Conservation (phyloP, 768 basidiomycete species). For the Fistulinella prunicolor region DNA sequence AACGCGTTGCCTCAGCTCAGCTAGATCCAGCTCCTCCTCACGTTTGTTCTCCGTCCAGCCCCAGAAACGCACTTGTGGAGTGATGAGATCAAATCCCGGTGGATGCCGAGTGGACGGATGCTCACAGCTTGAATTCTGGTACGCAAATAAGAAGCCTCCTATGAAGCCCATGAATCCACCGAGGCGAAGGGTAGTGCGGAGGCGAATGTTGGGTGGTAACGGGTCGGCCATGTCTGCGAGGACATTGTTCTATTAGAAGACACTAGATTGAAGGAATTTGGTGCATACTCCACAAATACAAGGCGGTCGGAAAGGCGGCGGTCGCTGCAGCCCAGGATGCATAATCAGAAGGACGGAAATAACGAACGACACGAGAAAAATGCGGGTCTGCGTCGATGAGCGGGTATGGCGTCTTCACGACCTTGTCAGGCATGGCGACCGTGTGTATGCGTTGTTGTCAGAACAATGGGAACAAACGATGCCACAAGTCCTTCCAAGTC, state of each 20-base stretch:
- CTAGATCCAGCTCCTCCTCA: slow-evolving; percentile 74
- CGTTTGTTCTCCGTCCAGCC: slow-evolving; percentile 88
- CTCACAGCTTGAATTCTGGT: slow-evolving; percentile 87
- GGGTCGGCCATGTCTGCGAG: slow-evolving; percentile 46
- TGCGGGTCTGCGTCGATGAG: slow-evolving; percentile 95
- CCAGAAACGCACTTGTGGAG: slow-evolving; percentile 77
- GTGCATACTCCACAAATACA: slow-evolving; percentile 77
- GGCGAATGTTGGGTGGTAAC: slow-evolving; percentile 32
- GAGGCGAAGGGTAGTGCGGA: slow-evolving; percentile 44
- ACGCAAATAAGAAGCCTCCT: slow-evolving; percentile 91
- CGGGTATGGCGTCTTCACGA: slow-evolving; percentile 69
- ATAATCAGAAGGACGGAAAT: slow-evolving; percentile 88
- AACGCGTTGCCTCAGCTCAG: slow-evolving; percentile 74
- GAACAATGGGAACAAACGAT: slow-evolving; percentile 5
- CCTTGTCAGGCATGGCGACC: slow-evolving; percentile 43
- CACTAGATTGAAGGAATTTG: slow-evolving; percentile 2
- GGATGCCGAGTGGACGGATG: slow-evolving; percentile 1
- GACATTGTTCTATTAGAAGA: slow-evolving; percentile 9
- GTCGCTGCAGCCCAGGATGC: slow-evolving; percentile 79
- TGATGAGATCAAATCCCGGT: slow-evolving; percentile 14
- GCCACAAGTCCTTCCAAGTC: slow-evolving; percentile 13
- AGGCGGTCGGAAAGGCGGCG: slow-evolving; percentile 73
- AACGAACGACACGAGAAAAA: slow-evolving; percentile 79
- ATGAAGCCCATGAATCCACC: slow-evolving; percentile 80
- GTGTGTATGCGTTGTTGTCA: neutral